Conservation (phyloP, 305 asterid species). For the Rubia balearica region DNA sequence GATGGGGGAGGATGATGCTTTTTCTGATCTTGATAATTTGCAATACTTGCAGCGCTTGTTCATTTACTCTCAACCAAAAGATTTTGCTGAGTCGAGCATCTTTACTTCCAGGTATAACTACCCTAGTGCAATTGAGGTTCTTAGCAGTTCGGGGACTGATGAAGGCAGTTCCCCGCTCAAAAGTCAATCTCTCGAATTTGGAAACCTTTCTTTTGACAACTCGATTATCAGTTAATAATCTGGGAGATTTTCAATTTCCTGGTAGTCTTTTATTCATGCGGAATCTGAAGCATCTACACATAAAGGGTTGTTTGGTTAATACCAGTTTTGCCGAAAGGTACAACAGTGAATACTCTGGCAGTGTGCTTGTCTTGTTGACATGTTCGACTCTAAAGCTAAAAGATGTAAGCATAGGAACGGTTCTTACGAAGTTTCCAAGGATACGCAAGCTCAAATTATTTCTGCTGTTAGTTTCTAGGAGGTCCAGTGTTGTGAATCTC, state of each 20-base stretch:
- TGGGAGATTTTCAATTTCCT: background rate
- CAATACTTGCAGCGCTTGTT: background rate
- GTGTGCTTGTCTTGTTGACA: background rate
- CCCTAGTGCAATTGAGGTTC: background rate
- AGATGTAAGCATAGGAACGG: too few species aligned
- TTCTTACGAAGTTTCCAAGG: too few species aligned
- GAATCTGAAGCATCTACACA: background rate
- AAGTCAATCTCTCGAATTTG: background rate
- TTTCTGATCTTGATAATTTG: background rate
- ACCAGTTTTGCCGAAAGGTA: background rate
- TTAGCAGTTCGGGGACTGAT: background rate
- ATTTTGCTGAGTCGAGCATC: background rate
- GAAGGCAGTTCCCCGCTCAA: background rate
- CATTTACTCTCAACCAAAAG: background rate
- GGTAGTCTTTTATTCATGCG: background rate
- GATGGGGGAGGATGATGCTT: background rate
- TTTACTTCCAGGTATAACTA: background rate
- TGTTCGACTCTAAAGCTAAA: too few species aligned
- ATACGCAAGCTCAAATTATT: background rate
- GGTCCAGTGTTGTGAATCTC: background rate
- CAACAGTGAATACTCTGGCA: background rate
- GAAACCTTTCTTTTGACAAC: background rate
- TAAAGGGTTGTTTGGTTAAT: background rate
- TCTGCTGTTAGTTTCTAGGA: background rate
- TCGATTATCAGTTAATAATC: background rate